Conservation (phyloP, 768 basidiomycete genomes). For the Hemileccinum impolitum region DNA sequence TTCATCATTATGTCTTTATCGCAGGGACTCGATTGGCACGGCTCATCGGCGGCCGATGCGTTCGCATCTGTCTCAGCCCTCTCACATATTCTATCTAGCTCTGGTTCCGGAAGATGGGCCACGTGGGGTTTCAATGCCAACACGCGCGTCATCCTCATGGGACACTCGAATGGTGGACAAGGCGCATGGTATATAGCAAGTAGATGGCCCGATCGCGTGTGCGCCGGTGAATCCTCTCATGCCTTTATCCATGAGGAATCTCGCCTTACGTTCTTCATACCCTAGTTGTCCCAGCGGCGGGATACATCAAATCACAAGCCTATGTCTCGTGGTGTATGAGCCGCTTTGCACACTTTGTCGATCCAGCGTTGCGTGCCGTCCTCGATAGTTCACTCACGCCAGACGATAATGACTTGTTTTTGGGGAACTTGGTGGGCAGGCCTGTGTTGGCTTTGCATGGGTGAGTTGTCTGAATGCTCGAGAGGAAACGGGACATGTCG, state of each 20-base stretch:
- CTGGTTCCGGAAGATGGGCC: slow-evolving; percentile 34
- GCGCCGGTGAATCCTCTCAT: slow-evolving; percentile 46
- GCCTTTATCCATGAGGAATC: not conserved
- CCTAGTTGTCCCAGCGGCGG: slow-evolving; percentile 72
- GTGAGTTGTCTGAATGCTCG: slow-evolving; percentile 35
- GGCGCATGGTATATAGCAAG: slow-evolving; percentile 80
- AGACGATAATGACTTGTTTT: slow-evolving; percentile 85
- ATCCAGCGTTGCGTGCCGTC: slow-evolving; percentile 69
- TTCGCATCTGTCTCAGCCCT: slow-evolving; percentile 63
- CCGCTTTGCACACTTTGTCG: slow-evolving; percentile 73
- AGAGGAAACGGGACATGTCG: not conserved
- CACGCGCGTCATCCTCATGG: slow-evolving; percentile 62
- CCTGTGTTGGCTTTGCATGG: slow-evolving; percentile 79
- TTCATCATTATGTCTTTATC: not conserved
- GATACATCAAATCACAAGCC: slow-evolving; percentile 82
- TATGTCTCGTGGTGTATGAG: slow-evolving; percentile 76
- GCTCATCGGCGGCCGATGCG: slow-evolving; percentile 69
- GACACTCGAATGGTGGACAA: slow-evolving; percentile 94
- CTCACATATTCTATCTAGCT: slow-evolving; percentile 38
- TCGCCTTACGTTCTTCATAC: not conserved
- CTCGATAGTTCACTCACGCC: slow-evolving; percentile 72
- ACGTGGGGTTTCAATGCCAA: slow-evolving; percentile 37
- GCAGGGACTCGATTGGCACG: slow-evolving; percentile 92
- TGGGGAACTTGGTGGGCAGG: slow-evolving; percentile 70
- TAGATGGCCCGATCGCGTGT: slow-evolving; percentile 71